Percentiles rank a stretch among this genome's conserved stretches.
phyloP scores from a whole-genome alignment of 73 alveolate species.

The Stentor coeruleus region DNA sequence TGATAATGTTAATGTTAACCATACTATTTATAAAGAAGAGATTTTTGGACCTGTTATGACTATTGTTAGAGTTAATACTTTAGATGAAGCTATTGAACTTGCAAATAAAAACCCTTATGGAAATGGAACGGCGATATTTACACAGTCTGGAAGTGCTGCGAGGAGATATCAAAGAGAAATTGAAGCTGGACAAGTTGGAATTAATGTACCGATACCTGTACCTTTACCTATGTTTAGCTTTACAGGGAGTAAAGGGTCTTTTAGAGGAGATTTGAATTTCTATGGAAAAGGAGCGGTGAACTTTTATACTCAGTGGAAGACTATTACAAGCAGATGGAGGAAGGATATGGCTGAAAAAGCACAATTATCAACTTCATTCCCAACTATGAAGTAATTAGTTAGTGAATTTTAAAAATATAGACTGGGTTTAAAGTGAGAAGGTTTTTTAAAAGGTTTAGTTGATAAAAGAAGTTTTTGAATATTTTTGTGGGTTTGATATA shows the following conservation, averaged over 20 bases:
- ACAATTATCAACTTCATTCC: slow-evolving; percentile 58
- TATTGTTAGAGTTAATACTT: slow-evolving; percentile 68
- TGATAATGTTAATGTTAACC: slow-evolving; percentile 69
- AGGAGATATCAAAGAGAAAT: slow-evolving; percentile 83
- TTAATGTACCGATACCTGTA: slow-evolving; percentile 91
- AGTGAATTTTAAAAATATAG: neutral
- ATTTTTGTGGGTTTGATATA: too few species aligned
- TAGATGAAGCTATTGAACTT: slow-evolving; percentile 80
- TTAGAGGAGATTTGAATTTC: slow-evolving; percentile 90
- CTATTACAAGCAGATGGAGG: slow-evolving; percentile 64
- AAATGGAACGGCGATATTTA: slow-evolving; percentile 84
- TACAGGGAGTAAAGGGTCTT: slow-evolving; percentile 88
- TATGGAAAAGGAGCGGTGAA: slow-evolving; percentile 80
- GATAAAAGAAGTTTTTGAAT: too few species aligned
- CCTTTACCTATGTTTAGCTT: slow-evolving; percentile 92
- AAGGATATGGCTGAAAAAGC: slow-evolving; percentile 55
- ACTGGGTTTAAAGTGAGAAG: neutral
- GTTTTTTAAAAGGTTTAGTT: too few species aligned
- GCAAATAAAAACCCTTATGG: slow-evolving; percentile 58
- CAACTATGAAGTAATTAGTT: slow-evolving; percentile 35
- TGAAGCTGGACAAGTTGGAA: slow-evolving; percentile 90
- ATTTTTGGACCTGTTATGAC: slow-evolving; percentile 90
- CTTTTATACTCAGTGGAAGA: slow-evolving; percentile 90
- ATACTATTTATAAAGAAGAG: slow-evolving; percentile 73
- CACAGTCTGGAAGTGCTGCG: slow-evolving; percentile 86